A percentile compares a stretch with the other conserved stretches of the same genome.
Evolutionary conservation across 306 rosid genomes (phyloP).

Genomic region (Lupinus albus): DNA sequence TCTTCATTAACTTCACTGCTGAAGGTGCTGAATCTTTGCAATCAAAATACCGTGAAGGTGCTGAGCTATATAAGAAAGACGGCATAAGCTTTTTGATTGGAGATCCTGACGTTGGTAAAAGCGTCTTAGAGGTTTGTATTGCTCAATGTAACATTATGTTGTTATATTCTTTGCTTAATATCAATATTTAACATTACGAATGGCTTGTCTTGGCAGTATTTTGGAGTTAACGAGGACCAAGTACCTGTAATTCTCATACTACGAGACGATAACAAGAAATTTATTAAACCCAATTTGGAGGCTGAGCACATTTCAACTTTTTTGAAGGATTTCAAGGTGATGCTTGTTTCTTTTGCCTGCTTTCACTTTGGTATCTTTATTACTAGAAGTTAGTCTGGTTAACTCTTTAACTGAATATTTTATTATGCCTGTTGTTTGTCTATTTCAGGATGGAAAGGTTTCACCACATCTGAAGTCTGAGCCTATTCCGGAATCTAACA

Average conservation of each 20-base stretch:
- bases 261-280: constrained; percentile 67
- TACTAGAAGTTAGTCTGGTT: background rate
- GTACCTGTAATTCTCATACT: constrained; percentile 79
- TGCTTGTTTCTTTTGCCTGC: background rate
- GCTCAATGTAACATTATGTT: constrained; percentile 7
- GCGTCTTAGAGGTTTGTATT: constrained; percentile 80
- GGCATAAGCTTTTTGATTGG: constrained; percentile 80
- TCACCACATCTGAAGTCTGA: constrained; percentile 67
- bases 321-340: constrained; percentile 87
- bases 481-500: constrained; percentile 76
- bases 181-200: constrained; percentile 33
- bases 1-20: constrained; percentile 74
- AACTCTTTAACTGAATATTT: background rate
- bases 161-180: constrained; percentile 17
- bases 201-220: constrained; percentile 59
- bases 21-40: constrained; percentile 64
- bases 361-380: background rate
- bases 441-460: constrained; percentile 72
- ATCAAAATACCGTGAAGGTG: constrained; percentile 70
- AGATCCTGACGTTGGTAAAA: constrained; percentile 70
- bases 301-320: constrained; percentile 70
- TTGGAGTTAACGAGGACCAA: constrained; percentile 84
- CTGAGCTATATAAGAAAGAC: constrained; percentile 63
- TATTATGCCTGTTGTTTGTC: no score
- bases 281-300: constrained; percentile 68